Evolutionary conservation across 345 rosid genomes (phyloP), one percentile per base, ranked within the genome.

Genomic region (Murraya paniculata): DNA sequence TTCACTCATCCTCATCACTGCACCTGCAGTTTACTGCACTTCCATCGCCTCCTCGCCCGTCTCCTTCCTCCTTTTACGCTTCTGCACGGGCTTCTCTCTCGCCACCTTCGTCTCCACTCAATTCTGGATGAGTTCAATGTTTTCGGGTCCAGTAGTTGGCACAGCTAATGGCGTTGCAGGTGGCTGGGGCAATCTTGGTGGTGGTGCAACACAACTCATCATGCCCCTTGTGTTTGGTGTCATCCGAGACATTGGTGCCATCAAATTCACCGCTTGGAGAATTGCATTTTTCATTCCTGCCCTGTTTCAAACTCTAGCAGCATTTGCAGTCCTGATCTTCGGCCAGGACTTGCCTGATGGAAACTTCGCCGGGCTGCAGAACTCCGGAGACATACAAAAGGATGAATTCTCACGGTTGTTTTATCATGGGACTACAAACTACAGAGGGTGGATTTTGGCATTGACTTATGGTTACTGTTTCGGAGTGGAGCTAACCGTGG

Each of bases 61-160:
- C 1, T 92, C 97, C 13, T 94, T 92, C 71, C 91, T 94, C 77
- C 68, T 90, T 0, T 88, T 94, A 9, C 83, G 98, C 0, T 94
- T 94, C 79, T 90, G 88, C 77, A 86, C 93, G 0, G 98, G 98
- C 30, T 94, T 94, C 82, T 92, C 98, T 10, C 86, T 92, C 0
- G 88, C 97, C 38, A 91, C 93, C 57, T 94, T 94, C 31, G 97
- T 94, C 61, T 94, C 98, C n/a, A 90, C 96, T 6, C 98, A 94
- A 73, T 94, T 90, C 87, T 94, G 98, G 97, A 94, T 93, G 98
- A 93, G 97, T 85, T 89, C 95, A 5, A 95, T 95, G 98, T 93
- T 95, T 77, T 88, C 95, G 0, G 77, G 88, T 13, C 83, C 85
- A 0, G 92, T 93, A 2, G 98, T 95, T 0, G 98, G 95, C 9